phyloP scores from a whole-genome alignment of 1,284 basidiomycete species.

The Tetrapyrgos nigripes region DNA sequence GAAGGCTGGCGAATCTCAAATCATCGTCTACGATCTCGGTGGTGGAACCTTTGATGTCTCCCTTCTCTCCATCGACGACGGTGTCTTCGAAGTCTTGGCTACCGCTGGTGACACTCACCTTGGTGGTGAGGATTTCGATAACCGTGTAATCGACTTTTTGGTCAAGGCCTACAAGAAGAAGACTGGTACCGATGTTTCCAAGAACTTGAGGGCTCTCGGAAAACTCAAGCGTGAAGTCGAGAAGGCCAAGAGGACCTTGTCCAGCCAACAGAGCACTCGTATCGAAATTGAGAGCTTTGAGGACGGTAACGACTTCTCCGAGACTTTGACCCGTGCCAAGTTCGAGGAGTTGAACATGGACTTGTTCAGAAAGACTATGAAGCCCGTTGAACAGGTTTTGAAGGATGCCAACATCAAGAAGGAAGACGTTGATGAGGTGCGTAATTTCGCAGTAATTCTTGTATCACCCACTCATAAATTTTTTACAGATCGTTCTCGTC shows the following conservation, averaged over 20 bases:
- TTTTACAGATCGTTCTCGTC: conserved; percentile 77
- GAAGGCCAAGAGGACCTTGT: conserved; percentile 98
- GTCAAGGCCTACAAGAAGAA: conserved; percentile 96
- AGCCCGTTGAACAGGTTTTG: conserved; percentile 98
- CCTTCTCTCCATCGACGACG: conserved; percentile 96
- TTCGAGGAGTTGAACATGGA: conserved; percentile 99
- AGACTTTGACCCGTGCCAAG: conserved; percentile 97
- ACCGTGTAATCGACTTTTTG: conserved; percentile 93
- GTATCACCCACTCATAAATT: neutral
- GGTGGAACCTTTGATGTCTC: conserved; percentile 99
- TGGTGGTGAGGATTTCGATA: conserved; percentile 99
- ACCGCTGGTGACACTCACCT: conserved; percentile 99
- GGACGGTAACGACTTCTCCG: conserved; percentile 95
- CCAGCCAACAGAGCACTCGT: conserved; percentile 85
- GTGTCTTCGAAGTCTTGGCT: conserved; percentile 97
- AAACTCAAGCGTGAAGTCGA: conserved; percentile 99
- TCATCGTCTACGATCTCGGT: conserved; percentile 98
- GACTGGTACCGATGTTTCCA: conserved; percentile 87
- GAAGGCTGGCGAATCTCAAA: conserved; percentile 91
- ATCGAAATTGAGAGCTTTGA: conserved; percentile 96
- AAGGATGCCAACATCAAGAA: conserved; percentile 99
- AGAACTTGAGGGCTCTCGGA: conserved; percentile 91
- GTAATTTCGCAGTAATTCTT: conserved; percentile 22
- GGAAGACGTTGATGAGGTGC: conserved; percentile 92
- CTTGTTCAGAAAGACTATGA: conserved; percentile 99